Base-by-base conservation (phyloP, 176 grass and related monocot species). In the Eleusine indica region DNA sequence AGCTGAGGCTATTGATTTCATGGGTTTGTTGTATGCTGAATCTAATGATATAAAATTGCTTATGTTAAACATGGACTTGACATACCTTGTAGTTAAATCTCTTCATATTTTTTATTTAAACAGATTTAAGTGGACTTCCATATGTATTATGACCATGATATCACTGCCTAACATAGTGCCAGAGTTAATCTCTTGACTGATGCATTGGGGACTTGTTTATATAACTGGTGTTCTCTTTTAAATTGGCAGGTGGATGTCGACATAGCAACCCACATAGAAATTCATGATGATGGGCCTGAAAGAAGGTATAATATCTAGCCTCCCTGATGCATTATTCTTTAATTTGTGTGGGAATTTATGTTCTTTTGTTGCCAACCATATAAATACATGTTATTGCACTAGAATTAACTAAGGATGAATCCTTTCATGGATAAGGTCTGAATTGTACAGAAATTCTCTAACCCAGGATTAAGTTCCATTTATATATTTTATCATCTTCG, bases 211-310 rank as follows among this genome's bases (percentile, higher is more conserved):
- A 22, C 16, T n/a, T 73, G 30, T 78, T 10, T n/a, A 42, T 70
- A 81, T 86, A 74, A 79, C 49, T 83, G 61, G 28, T 83, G 85
- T 85, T 72, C 70, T 28, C 65, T 22, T 3, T 67, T 64, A 46
- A 75, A 57, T 80, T 71, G 29, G 51, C 83, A 99, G 96, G 85
- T 99, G 84, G 96, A 99, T 84, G 81, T 99, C 85, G 96, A 99
- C 84, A 96, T 99, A 92, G 93, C 96, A 86, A 99, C 96, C 44
- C 96, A 87, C 79, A 90, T 99, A 82, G 72, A 96, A 51, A 90
- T 99, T 61, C 95, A 94, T 71, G 86, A 90, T 16, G 91, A 94
- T 87, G 89, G 93, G 35, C 87, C 96, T 94, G 89, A 96, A 54
- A 88, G 89, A 90, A 99, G 96, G 96, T 99, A 83, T 80, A 71